Conservation (phyloP, 768 basidiomycete genomes). For the Serendipita sp. region DNA sequence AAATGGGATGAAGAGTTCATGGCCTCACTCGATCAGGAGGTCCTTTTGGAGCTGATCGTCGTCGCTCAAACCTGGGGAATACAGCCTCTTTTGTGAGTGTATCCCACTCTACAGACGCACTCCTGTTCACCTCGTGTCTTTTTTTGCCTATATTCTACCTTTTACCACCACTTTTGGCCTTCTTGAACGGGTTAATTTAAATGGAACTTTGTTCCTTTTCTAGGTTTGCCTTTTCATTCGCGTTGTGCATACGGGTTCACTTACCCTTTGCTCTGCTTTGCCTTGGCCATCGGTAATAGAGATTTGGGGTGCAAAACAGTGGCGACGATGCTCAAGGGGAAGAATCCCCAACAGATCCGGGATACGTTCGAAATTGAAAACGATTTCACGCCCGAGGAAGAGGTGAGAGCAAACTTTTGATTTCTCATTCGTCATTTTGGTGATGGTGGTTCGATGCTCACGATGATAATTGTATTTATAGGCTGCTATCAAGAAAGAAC, state of each 20-base stretch:
- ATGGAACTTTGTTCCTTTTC: no score
- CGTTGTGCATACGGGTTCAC: no score
- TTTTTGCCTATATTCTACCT: no score
- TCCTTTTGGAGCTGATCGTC: slow-evolving; percentile 26
- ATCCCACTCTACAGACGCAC: neutral
- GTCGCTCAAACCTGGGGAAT: slow-evolving; percentile 26
- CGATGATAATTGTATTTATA: slow-evolving; percentile 16
- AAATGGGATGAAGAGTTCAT: slow-evolving; percentile 23
- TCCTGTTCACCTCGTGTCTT: no score
- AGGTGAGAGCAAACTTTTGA: slow-evolving; percentile 6
- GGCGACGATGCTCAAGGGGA: slow-evolving; percentile 8
- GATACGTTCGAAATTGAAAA: slow-evolving; percentile 7
- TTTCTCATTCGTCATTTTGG: neutral
- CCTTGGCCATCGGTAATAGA: neutral
- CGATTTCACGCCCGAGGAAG: slow-evolving; percentile 8
- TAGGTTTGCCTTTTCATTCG: no score
- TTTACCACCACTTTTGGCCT: no score
- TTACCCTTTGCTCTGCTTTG: no score
- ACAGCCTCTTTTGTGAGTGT: slow-evolving; percentile 22
- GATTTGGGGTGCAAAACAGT: slow-evolving; percentile 7
- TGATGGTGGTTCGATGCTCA: slow-evolving; percentile 2
- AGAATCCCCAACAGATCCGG: slow-evolving; percentile 3
- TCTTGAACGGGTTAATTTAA: no score
- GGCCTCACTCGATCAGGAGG: slow-evolving; percentile 21
- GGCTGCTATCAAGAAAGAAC: slow-evolving; percentile 99